These are phyloP conservation scores for Plantago coronopus DNA, from an alignment of 305 asterid species.

Conservation along the genomic window DNA sequence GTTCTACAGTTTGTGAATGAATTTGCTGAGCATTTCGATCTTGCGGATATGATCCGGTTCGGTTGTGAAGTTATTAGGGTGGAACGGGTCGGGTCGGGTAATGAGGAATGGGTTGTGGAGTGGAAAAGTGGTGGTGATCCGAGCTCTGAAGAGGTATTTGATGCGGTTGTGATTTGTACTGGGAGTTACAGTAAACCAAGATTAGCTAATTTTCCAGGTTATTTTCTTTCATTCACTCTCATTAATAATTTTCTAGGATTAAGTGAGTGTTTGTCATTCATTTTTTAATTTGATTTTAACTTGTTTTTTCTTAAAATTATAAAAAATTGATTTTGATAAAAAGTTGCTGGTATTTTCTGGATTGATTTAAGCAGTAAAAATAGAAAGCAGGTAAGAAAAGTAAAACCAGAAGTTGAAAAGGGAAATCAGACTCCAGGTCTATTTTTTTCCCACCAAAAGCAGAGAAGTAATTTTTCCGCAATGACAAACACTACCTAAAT, in stretches of 20 bases:
- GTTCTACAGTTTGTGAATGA: constrained; percentile 46
- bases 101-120: constrained; percentile 45
- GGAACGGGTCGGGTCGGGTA: constrained; percentile 25
- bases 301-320: too few relatives aligned
- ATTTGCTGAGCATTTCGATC: constrained; percentile 39
- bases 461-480: too few relatives aligned
- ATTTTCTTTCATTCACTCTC: too few relatives aligned
- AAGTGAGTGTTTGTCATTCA: background rate
- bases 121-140: constrained; percentile 21
- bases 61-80: constrained; percentile 47
- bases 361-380: too few relatives aligned
- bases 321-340: too few relatives aligned
- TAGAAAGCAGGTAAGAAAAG: too few relatives aligned
- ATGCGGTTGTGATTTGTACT: constrained; percentile 59
- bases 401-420: too few relatives aligned
- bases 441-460: too few relatives aligned
- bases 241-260: background rate
- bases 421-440: too few relatives aligned
- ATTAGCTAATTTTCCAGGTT: constrained; percentile 54
- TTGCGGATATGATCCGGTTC: constrained; percentile 41
- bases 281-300: too few relatives aligned
- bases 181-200: constrained; percentile 54
- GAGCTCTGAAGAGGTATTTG: constrained; percentile 38
- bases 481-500: too few relatives aligned
- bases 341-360: too few relatives aligned